Evolutionary conservation across 1,284 basidiomycete species (phyloP).

Genomic region (Meira miltonrushii): DNA sequence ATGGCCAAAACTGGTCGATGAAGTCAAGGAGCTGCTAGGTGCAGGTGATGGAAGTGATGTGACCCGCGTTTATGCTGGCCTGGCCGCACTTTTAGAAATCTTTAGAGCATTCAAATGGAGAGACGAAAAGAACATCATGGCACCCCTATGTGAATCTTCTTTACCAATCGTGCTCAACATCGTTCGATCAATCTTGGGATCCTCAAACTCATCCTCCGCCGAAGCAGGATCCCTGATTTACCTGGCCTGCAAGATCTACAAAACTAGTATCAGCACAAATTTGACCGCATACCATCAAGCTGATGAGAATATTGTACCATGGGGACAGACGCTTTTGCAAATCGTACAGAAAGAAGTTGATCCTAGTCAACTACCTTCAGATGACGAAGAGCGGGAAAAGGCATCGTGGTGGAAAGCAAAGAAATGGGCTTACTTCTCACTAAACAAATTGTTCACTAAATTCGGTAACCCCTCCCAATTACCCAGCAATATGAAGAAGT

Average conservation of each 20-base stretch:
- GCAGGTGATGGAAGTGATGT: conserved; percentile 19
- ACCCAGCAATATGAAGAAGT: conserved; percentile 37
- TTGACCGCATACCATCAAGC: conserved; percentile 46
- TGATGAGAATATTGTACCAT: conserved; percentile 45
- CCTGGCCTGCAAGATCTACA: conserved; percentile 48
- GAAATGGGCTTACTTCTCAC: conserved; percentile 51
- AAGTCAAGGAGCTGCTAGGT: conserved; percentile 35
- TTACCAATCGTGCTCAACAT: conserved; percentile 43
- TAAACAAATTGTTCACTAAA: conserved; percentile 49
- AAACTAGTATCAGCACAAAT: conserved; percentile 41
- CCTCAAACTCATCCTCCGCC: conserved; percentile 28
- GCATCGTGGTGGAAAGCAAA: conserved; percentile 51
- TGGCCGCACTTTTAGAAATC: conserved; percentile 45
- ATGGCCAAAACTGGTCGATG: conserved; percentile 46
- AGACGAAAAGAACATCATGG: conserved; percentile 39
- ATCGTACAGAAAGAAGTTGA: conserved; percentile 43
- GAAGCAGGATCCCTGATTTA: conserved; percentile 47
- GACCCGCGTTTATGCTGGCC: conserved; percentile 38
- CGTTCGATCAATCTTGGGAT: conserved; percentile 30
- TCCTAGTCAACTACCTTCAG: conserved; percentile 27
- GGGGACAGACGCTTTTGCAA: conserved; percentile 46
- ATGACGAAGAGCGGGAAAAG: conserved; percentile 32
- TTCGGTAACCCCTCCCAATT: conserved; percentile 51
- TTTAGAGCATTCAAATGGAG: conserved; percentile 42
- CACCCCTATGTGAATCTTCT: conserved; percentile 34